phyloP scores from a whole-genome alignment of 371 early-diverging fungal species.

The Mortierella sp. region DNA sequence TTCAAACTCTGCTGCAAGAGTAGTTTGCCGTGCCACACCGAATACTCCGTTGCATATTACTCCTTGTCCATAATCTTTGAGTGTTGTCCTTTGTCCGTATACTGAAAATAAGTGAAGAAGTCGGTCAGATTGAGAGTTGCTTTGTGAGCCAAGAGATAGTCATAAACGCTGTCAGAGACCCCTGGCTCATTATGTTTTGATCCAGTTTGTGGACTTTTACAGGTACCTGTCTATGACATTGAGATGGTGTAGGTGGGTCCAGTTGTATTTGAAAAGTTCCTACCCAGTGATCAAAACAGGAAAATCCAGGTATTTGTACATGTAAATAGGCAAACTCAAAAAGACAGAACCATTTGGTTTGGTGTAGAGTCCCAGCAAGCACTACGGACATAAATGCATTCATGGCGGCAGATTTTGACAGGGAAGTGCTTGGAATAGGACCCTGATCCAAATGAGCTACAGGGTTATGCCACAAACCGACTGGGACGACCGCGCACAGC shows the following conservation, averaged over 20 bases:
- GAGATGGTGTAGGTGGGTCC: not conserved
- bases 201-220: not conserved
- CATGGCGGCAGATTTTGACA: slow-evolving; percentile 25
- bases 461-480: slow-evolving; percentile 23
- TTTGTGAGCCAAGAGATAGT: slow-evolving; percentile 3
- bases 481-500: no score
- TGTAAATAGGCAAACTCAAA: not conserved
- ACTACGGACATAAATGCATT: slow-evolving; percentile 26
- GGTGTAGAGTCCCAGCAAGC: slow-evolving; percentile 16
- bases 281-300: not conserved
- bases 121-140: slow-evolving; percentile 3
- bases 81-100: not conserved
- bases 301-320: not conserved
- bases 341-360: slow-evolving; percentile 5
- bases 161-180: not conserved
- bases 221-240: not conserved
- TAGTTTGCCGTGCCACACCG: not conserved
- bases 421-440: slow-evolving; percentile 18
- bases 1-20: not conserved
- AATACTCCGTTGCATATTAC: not conserved
- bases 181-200: not conserved
- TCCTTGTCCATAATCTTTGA: not conserved
- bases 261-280: not conserved
- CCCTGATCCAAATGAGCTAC: slow-evolving; percentile 20
- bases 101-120: slow-evolving; percentile 1